phyloP scores from a whole-genome alignment of 495 filamentous ascomycete species.

The Cercophora newfieldiana region DNA sequence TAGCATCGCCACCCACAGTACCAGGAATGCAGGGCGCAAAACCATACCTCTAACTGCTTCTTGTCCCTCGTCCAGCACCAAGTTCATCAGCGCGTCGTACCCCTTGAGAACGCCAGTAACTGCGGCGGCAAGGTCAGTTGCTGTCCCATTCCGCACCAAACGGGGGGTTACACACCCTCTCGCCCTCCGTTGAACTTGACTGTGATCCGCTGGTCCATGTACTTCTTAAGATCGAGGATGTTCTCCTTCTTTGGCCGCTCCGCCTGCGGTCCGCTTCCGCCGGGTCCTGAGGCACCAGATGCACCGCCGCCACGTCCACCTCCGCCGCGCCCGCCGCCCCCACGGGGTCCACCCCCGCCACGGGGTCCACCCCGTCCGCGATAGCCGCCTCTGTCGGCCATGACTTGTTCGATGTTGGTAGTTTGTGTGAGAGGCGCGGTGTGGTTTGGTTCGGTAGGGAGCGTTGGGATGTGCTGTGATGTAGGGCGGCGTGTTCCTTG shows the following conservation, averaged over 20 bases:
- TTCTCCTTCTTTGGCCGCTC: slow-evolving; percentile 95
- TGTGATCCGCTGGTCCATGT: slow-evolving; percentile 90
- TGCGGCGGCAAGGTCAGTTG: slow-evolving; percentile 34
- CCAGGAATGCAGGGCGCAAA: background rate
- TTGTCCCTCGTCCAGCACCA: slow-evolving; percentile 92
- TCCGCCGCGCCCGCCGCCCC: slow-evolving; percentile 44
- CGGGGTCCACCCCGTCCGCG: slow-evolving; percentile 48
- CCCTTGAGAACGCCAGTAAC: slow-evolving; percentile 89
- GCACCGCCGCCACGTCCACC: slow-evolving; percentile 54
- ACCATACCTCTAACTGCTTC: slow-evolving; percentile 78
- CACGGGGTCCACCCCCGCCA: slow-evolving; percentile 40
- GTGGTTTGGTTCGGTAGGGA: background rate
- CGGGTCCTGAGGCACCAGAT: slow-evolving; percentile 30
- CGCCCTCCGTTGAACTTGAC: slow-evolving; percentile 97
- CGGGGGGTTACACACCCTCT: slow-evolving; percentile 63
- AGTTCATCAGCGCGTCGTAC: slow-evolving; percentile 95
- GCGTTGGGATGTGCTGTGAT: background rate
- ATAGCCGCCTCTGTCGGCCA: slow-evolving; percentile 51
- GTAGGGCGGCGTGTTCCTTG: background rate
- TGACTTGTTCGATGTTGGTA: slow-evolving; percentile 31
- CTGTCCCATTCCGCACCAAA: too few relatives aligned
- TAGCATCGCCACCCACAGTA: background rate
- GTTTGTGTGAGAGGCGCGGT: background rate
- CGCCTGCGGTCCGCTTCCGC: slow-evolving; percentile 37
- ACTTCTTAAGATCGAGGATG: slow-evolving; percentile 91